Percentiles rank a stretch among this genome's conserved stretches.
Evolutionary conservation across 345 rosid species (phyloP).

Genomic region (Brassica rapa): DNA sequence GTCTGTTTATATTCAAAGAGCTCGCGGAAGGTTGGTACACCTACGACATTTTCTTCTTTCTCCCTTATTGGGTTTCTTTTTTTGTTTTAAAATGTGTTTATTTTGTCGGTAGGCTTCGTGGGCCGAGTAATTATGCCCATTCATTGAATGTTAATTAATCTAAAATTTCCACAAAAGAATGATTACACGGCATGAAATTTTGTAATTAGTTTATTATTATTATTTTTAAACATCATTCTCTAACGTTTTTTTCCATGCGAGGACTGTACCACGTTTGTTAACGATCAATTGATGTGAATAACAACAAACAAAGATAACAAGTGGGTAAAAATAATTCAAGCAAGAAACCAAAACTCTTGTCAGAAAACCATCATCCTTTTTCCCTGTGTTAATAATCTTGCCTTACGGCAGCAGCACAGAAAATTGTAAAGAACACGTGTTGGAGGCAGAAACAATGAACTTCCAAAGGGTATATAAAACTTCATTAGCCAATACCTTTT

Average conservation of each 20-base stretch:
- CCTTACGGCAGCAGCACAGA: not conserved
- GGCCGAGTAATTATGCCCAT: constrained; percentile 4
- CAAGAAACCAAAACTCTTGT: constrained; percentile 16
- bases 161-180: too few relatives aligned
- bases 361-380: not conserved
- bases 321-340: not conserved
- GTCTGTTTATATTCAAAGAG: not conserved
- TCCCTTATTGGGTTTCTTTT: not conserved
- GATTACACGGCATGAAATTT: too few relatives aligned
- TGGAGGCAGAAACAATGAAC: not conserved
- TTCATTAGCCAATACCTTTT: not conserved
- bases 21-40: constrained; percentile 22
- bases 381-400: constrained; percentile 21
- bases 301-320: not conserved
- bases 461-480: not conserved
- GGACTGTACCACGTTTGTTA: too few relatives aligned
- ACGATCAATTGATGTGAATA: too few relatives aligned
- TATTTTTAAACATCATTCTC: too few relatives aligned
- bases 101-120: not conserved
- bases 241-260: too few relatives aligned
- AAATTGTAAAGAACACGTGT: not conserved
- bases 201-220: too few relatives aligned
- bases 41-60: constrained; percentile 11
- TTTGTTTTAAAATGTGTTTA: not conserved
- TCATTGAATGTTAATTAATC: not conserved